Base-by-base conservation (phyloP, 2,329 filamentous ascomycete species). In the Claviceps arundinis region DNA sequence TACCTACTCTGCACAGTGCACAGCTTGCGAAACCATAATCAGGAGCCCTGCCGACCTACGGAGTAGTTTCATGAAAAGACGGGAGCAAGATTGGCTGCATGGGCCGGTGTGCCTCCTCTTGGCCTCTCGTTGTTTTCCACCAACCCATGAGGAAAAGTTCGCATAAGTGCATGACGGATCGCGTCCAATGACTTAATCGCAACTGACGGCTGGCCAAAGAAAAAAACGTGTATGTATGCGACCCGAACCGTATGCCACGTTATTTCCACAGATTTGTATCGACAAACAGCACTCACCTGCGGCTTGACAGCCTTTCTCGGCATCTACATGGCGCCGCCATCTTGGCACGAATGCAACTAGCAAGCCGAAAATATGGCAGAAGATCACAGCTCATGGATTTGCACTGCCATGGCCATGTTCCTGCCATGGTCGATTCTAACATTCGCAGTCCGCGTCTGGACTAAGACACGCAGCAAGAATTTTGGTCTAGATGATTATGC, bases 401-500 rank as follows among this genome's bases (percentile, higher is more conserved):
- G 17, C 26, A 55, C 47, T 19, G 51, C 55, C 14, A 55, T 50
- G 51, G 55, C 53, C 43, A 47, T 56, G 22, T 54, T 56, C 30
- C 26, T 56, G n/a, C 50, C 54, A 1, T 56, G 55, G 55, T 55
- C 55, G 16, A 37, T 45, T 2, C 38, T 53, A 42, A 46, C 48
- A 16, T 56, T 55, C 43, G 46, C 42, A 4, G 48, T 55, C 4
- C 50, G 55, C 14, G 42, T 43, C n/a, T 56, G 55, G 55, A 52
- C 55, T 19, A 56, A 55, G 47, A 14, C 52, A 22, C 43, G 51
- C 6, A 51, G 51, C 5, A 56, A 56, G 42, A 52, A 47, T 22
- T 56, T 54, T 54, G 55, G 54, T 5, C 26, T 51, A 14, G 55
- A 56, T 26, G 55, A 56, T 38, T 55, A 48, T 14, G 42, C 11